Percentiles rank a stretch among this genome's conserved stretches.
Evolutionary conservation across 1,284 basidiomycete genomes (phyloP).

Genomic region (Ustilago esculenta): DNA sequence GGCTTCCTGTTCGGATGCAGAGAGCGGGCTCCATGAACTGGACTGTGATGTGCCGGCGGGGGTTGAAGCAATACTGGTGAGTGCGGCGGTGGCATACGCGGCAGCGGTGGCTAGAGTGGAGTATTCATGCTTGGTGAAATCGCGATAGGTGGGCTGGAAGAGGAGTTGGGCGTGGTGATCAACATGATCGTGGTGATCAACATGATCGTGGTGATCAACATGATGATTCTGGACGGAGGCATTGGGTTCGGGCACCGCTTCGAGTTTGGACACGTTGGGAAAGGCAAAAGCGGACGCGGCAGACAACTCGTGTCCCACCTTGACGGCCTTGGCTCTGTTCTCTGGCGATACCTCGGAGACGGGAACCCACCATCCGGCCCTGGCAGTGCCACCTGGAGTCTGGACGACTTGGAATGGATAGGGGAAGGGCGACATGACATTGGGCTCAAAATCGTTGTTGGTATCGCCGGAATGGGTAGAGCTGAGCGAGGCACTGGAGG

Average conservation of each 20-base stretch:
- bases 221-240: no score
- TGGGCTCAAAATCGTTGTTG: constrained; percentile 40
- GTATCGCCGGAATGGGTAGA: constrained; percentile 16
- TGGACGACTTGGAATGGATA: constrained; percentile 60
- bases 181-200: no score
- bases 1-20: constrained; percentile 42
- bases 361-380: constrained; percentile 60
- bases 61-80: constrained; percentile 52
- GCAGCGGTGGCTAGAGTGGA: constrained; percentile 59
- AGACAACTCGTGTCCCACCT: constrained; percentile 17
- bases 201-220: no score
- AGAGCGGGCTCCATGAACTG: constrained; percentile 41
- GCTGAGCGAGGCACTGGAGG: constrained; percentile 24
- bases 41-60: constrained; percentile 22
- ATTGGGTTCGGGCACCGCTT: constrained; percentile 13
- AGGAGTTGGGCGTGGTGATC: no score
- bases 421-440: constrained; percentile 48
- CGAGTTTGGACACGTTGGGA: background rate
- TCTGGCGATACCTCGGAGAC: constrained; percentile 42
- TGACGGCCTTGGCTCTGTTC: constrained; percentile 32
- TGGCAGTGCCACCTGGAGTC: constrained; percentile 56
- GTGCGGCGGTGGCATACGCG: constrained; percentile 58
- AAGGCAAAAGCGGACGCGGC: background rate
- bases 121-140: constrained; percentile 51
- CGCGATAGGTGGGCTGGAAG: constrained; percentile 54